These are phyloP conservation scores for Claviceps africana DNA, from an alignment of 2,329 filamentous ascomycete genomes.

Conservation along the genomic window DNA sequence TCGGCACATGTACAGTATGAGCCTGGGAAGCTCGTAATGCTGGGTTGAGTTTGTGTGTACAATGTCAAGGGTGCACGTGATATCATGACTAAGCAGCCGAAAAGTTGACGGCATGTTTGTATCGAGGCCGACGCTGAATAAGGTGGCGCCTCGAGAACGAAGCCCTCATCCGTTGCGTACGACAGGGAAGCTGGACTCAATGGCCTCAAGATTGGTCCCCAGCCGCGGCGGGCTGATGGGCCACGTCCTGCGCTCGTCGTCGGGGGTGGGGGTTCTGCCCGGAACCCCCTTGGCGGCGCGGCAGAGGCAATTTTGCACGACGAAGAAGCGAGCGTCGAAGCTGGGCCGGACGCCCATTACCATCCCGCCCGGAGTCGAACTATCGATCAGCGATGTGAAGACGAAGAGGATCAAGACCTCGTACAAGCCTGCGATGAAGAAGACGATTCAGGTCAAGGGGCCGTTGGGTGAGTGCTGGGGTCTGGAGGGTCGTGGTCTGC, in stretches of 20 bases:
- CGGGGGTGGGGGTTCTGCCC: conserved; percentile 41
- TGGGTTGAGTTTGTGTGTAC: too few species aligned
- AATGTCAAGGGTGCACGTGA: conserved; percentile 4
- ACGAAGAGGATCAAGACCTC: conserved; percentile 40
- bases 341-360: conserved; percentile 71
- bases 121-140: neutral
- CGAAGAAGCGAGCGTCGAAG: conserved; percentile 56
- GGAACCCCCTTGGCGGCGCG: conserved; percentile 62
- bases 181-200: conserved; percentile 11
- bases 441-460: conserved; percentile 62
- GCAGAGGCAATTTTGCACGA: conserved; percentile 57
- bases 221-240: conserved; percentile 46
- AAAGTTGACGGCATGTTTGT: conserved; percentile 3
- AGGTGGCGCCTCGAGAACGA: neutral
- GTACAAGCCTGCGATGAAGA: conserved; percentile 46
- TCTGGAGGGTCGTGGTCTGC: neutral
- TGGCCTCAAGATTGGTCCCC: conserved; percentile 47
- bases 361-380: conserved; percentile 69
- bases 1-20: too few species aligned
- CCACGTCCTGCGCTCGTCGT: conserved; percentile 36
- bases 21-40: too few species aligned
- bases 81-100: conserved; percentile 9
- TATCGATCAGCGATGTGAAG: conserved; percentile 52
- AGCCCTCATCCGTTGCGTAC: conserved; percentile 2
- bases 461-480: conserved; percentile 49